phyloP scores from a whole-genome alignment of 139 green algal genomes.

The Chlorella sorokiniana region DNA sequence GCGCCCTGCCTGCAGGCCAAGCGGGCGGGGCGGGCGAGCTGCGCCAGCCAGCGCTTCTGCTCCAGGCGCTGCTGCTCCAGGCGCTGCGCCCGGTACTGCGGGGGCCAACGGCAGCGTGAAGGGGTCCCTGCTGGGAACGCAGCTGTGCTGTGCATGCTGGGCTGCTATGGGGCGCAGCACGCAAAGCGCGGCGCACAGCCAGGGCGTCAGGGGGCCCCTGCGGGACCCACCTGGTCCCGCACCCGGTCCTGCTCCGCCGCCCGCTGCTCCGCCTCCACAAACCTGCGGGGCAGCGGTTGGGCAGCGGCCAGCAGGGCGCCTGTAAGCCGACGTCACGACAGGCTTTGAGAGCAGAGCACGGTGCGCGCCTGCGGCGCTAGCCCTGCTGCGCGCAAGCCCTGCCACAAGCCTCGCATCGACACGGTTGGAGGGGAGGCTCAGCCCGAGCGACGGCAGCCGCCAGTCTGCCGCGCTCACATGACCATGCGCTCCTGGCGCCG shows the following conservation, averaged over 20 bases:
- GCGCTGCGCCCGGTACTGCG: constrained; percentile 18
- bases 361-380: too few relatives aligned
- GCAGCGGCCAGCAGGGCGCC: neutral
- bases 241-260: constrained; percentile 27
- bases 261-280: constrained; percentile 29
- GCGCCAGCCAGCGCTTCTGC: constrained; percentile 15
- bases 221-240: neutral
- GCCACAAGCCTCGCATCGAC: too few relatives aligned
- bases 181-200: too few relatives aligned
- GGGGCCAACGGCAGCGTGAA: neutral
- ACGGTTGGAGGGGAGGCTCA: too few relatives aligned
- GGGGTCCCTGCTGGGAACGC: neutral
- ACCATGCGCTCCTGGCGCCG: constrained; percentile 26
- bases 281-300: neutral
- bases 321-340: too few relatives aligned
- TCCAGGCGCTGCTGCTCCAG: neutral
- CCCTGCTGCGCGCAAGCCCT: too few relatives aligned
- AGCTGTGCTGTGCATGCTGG: too few relatives aligned
- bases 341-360: too few relatives aligned
- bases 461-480: neutral
- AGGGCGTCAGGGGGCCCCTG: too few relatives aligned
- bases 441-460: neutral
- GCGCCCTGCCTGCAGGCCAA: constrained; percentile 7
- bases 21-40: constrained; percentile 16
- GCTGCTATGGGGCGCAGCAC: too few relatives aligned